Conservation (phyloP, 305 asterid species). For the Solanum hybrid region DNA sequence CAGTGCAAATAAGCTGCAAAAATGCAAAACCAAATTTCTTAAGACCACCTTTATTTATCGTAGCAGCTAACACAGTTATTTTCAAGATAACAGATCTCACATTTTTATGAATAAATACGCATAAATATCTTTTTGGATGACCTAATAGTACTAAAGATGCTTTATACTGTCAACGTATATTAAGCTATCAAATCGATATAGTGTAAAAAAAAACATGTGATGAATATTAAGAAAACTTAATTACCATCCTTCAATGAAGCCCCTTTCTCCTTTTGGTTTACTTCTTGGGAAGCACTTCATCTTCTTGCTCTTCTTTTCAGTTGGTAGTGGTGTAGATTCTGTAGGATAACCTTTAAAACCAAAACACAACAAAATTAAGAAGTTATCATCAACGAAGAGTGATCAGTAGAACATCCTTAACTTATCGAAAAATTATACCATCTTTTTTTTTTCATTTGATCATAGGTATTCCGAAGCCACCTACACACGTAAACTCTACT, state of each 20-base stretch:
- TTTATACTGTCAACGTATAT: background rate
- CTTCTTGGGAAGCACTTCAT: constrained; percentile 3
- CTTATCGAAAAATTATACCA: background rate
- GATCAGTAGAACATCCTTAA: constrained; percentile 21
- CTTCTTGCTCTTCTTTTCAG: constrained; percentile 3
- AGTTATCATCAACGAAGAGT: constrained; percentile 11
- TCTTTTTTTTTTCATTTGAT: background rate
- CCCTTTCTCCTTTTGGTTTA: constrained; percentile 17
- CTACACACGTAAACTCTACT: background rate
- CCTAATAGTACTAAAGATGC: background rate
- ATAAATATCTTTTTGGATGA: background rate
- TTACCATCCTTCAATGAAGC: constrained; percentile 22
- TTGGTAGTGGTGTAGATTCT: background rate
- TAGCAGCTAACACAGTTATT: background rate
- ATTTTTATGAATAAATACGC: background rate
- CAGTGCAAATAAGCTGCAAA: constrained; percentile 17
- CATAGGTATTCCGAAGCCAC: background rate
- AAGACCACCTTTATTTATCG: background rate
- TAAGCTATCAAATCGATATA: background rate
- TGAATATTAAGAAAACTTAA: background rate
- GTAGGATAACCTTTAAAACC: constrained; percentile 14
- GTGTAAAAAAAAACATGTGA: background rate
- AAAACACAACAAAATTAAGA: background rate
- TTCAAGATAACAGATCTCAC: background rate
- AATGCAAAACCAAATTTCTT: background rate